Base-by-base conservation (phyloP, 2,329 filamentous ascomycete species). In the Exophiala lecanii-corni region DNA sequence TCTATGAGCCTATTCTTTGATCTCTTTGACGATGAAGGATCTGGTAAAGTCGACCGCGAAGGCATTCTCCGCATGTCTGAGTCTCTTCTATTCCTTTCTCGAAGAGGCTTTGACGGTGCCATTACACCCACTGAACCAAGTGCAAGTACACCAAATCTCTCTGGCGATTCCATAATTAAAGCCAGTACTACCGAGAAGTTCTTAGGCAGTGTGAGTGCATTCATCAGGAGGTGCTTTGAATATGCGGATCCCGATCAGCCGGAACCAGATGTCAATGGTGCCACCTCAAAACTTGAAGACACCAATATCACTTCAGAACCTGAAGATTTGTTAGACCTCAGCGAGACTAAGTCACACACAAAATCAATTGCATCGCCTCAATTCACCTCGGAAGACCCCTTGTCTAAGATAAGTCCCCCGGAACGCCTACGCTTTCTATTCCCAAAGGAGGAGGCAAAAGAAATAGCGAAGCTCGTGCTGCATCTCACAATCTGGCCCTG, bases 1-100 rank as follows among this genome's bases (percentile, higher is more conserved):
- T 92, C 86, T 45, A 97, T 98, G 59, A 92, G 82, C 47, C 97
- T 97, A 66, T 97, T 98, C 64, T 98, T 98, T 57, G 87, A 96
- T 58, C 78, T 98, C 0, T 96, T 97, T 62, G 92, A 98, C 60
- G 91, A 98, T 54, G 84, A 91, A 57, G 78, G 81, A 1, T 89
- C 95, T 60, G 92, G 92, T 18, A 88, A 80, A 56, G 89, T 98
- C 4, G 92, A 97, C 59, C 81, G 92, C 9, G 92, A 98, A 64
- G 92, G 92, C 4, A 98, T 98, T 45, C 66, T 98, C 33, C 76
- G 89, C 34, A 97, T 98, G 60, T 96, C 89, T 0, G 92, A 98
- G 65, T 88, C 91, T 0, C 71, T 98, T 21, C 71, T 98, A 2
- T 98, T 98, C 65, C 75, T 98, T 13, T 96, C 89, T 0, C 78